Evolutionary conservation across 2,329 filamentous ascomycete species (phyloP).

Genomic region (Penicillium sp.): DNA sequence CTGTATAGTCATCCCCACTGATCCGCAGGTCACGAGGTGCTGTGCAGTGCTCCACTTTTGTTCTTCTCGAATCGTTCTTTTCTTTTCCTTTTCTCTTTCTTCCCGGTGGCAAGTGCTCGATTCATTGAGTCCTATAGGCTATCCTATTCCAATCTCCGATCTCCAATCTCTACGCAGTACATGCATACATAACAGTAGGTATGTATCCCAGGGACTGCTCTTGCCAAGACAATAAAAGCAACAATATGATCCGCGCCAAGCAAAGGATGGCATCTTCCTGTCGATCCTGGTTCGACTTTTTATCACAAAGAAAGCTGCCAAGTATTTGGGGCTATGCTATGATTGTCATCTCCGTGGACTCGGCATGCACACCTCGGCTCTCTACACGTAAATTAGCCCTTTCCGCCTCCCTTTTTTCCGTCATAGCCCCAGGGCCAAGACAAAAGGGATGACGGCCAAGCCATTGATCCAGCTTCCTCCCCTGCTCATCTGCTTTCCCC

Average conservation of each 20-base stretch:
- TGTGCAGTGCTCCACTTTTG: conserved; percentile 11
- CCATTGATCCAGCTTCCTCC: background rate
- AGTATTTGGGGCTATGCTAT: background rate
- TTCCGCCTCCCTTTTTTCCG: background rate
- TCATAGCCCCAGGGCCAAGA: conserved; percentile 9
- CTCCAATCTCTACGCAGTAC: too few species aligned
- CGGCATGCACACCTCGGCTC: background rate
- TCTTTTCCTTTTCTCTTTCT: background rate
- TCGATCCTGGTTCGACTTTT: conserved; percentile 4
- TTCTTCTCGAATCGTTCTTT: conserved; percentile 5
- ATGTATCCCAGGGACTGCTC: background rate
- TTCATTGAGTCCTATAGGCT: background rate
- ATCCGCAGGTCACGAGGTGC: conserved; percentile 23
- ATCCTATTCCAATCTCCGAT: background rate
- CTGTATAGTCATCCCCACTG: background rate
- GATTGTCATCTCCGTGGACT: background rate
- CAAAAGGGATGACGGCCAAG: conserved; percentile 13
- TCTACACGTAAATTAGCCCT: background rate
- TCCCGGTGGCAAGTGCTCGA: background rate
- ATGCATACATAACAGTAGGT: too few species aligned
- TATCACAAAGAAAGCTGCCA: background rate
- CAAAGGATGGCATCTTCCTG: conserved; percentile 3
- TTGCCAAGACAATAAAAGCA: conserved; percentile 14
- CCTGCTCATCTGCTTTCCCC: background rate
- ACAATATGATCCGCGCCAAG: conserved; percentile 15